These are phyloP conservation scores for Paramecium octaurelia DNA, from an alignment of 73 alveolate genomes.

Conservation along the genomic window DNA sequence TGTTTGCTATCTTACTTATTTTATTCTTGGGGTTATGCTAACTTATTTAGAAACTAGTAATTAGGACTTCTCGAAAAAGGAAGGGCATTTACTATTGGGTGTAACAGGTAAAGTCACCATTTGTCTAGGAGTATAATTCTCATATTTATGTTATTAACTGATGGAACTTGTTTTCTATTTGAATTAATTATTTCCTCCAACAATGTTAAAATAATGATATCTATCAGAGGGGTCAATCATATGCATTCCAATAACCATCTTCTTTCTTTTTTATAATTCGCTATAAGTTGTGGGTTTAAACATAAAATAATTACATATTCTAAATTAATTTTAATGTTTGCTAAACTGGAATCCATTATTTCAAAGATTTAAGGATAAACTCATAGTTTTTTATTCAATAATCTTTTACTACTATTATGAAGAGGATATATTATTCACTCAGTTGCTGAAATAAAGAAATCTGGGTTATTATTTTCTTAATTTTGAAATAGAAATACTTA, in stretches of 20 bases:
- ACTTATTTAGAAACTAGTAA: not conserved
- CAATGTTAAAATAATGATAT: not conserved
- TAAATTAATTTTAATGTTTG: not conserved
- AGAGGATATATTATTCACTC: not conserved
- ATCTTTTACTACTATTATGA: not conserved
- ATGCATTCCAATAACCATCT: not conserved
- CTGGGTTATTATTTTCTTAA: not conserved
- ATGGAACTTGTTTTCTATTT: not conserved
- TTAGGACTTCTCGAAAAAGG: not conserved
- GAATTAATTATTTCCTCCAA: not conserved
- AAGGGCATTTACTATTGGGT: not conserved
- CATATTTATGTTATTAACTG: not conserved
- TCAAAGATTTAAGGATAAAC: not conserved
- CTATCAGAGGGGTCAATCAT: not conserved
- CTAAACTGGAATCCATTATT: not conserved
- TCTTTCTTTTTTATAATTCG: slow-evolving; percentile 11
- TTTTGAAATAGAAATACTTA: too few species aligned
- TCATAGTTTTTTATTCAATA: not conserved
- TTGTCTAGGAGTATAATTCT: not conserved
- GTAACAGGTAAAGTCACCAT: not conserved
- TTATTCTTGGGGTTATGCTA: not conserved
- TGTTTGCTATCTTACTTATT: not conserved
- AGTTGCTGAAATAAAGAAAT: not conserved
- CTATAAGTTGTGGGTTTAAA: not conserved
- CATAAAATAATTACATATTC: not conserved